Base-by-base conservation (phyloP, 495 filamentous ascomycete genomes). In the Cryomyces minteri region DNA sequence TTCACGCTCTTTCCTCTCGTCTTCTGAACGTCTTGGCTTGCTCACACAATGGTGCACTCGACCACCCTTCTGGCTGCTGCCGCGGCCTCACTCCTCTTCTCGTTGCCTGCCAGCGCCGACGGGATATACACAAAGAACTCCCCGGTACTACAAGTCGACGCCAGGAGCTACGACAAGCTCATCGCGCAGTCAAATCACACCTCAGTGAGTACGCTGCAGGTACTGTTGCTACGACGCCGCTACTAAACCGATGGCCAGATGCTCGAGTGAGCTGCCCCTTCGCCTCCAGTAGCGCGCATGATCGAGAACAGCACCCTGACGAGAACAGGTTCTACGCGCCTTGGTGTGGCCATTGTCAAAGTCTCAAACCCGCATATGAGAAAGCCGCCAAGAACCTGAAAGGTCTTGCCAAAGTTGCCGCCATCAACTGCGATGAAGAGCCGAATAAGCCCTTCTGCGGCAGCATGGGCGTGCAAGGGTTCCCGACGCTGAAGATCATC, bases 271-370 rank as follows among this genome's bases (percentile, higher is more conserved):
- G 75, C 54, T 2, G 1, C 9, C 11, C 36, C 18, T 25, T 25
- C 18, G 18, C 18, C 18, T 25, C 1, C 1, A 25, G 2, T 28
- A 25, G 18, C 18, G 18, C 18, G 1, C 18, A 25, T 25, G 18
- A 25, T 25, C 18, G 18, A 25, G 18, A 25, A 2, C 2, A 25
- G 18, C 18, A 25, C 18, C 12, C 18, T 32, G 18, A 46, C 1
- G 7, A 46, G 2, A 1, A 6, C 60, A 87, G 87, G 63, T 95
- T 94, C 69, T 95, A 93, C 55, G 84, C 84, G 6, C 86, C 84
- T 33, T 94, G 83, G 92, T 95, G 90, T 53, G 90, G 90, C 25
- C 92, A 98, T 60, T 98, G 90, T 66, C 69, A 94, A 60, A 94
- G 80, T 62, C 78, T 99, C 51, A 86, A 94, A 62, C 90, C 90